Percentiles rank a stretch among this genome's conserved stretches.
Evolutionary conservation across 2,329 filamentous ascomycete species (phyloP).

Genomic region (Diaporthe citriasiana): DNA sequence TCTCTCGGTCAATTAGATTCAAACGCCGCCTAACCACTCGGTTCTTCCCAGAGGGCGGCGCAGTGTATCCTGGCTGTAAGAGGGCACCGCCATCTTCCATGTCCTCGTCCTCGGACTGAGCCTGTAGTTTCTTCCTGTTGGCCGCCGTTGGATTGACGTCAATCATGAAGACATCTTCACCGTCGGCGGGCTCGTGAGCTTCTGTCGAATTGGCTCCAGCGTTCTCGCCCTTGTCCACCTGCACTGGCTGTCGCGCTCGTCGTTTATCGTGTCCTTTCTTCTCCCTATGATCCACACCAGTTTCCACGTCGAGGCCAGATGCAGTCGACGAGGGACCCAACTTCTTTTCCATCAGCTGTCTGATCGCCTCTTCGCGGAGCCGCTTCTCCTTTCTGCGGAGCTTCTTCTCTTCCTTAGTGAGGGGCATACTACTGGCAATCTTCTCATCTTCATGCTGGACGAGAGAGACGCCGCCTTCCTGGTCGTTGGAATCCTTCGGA

Average conservation of each 20-base stretch:
- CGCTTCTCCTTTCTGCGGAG: slow-evolving; percentile 36
- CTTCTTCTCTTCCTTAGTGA: slow-evolving; percentile 26
- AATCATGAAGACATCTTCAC: slow-evolving; percentile 45
- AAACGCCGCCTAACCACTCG: slow-evolving; percentile 49
- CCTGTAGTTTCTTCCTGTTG: slow-evolving; percentile 38
- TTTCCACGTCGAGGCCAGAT: slow-evolving; percentile 3
- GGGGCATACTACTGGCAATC: background rate
- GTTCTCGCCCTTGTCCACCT: slow-evolving; percentile 42
- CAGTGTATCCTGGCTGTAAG: slow-evolving; percentile 34
- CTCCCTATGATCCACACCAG: slow-evolving; percentile 35
- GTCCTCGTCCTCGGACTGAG: slow-evolving; percentile 37
- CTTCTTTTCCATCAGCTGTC: slow-evolving; percentile 24
- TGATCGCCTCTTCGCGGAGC: slow-evolving; percentile 32
- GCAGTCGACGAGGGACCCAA: background rate
- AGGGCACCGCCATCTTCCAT: slow-evolving; percentile 37
- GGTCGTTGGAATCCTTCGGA: slow-evolving; percentile 34
- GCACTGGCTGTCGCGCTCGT: slow-evolving; percentile 36
- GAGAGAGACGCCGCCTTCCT: slow-evolving; percentile 38
- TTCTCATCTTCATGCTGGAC: slow-evolving; percentile 21
- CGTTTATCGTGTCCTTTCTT: slow-evolving; percentile 39
- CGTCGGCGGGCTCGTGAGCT: slow-evolving; percentile 20
- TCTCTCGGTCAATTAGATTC: slow-evolving; percentile 48
- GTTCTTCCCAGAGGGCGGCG: slow-evolving; percentile 45
- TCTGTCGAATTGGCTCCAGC: background rate
- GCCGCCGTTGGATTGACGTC: slow-evolving; percentile 47